Percentiles rank a stretch among this genome's conserved stretches.
phyloP scores from a whole-genome alignment of 2,329 filamentous ascomycete genomes.

The Taxawa tesnikishii region DNA sequence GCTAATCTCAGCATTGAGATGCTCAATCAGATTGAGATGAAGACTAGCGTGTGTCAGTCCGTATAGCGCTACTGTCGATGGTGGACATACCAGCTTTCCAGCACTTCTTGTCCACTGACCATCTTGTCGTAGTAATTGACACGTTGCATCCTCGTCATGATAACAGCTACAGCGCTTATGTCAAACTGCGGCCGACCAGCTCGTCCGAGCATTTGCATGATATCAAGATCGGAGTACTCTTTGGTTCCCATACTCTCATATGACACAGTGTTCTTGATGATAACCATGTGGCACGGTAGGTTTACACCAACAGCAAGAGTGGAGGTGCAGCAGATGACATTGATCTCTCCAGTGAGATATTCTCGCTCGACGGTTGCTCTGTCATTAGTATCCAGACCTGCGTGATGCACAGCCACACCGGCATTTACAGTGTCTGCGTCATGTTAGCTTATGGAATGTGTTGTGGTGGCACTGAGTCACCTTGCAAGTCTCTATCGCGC shows the following conservation, averaged over 20 bases:
- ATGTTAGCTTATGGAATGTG: conserved; percentile 2
- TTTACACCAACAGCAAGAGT: conserved; percentile 78
- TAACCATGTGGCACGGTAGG: conserved; percentile 68
- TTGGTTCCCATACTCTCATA: conserved; percentile 40
- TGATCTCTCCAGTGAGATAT: conserved; percentile 60
- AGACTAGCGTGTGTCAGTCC: conserved; percentile 32
- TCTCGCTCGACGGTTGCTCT: conserved; percentile 52
- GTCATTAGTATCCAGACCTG: conserved; percentile 55
- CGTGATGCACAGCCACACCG: conserved; percentile 75
- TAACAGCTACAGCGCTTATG: conserved; percentile 60
- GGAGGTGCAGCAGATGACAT: conserved; percentile 75
- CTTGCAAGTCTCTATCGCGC: conserved; percentile 47
- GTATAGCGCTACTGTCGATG: background rate
- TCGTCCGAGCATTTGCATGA: conserved; percentile 84
- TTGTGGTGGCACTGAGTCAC: conserved; percentile 20
- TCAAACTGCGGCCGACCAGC: conserved; percentile 79
- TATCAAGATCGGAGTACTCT: conserved; percentile 70
- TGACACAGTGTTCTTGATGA: conserved; percentile 66
- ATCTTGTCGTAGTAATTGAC: conserved; percentile 58
- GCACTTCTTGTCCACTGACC: conserved; percentile 56
- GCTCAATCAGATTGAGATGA: conserved; percentile 68
- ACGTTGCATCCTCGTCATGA: conserved; percentile 60
- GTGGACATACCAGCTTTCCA: conserved; percentile 53
- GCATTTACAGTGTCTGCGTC: conserved; percentile 30
- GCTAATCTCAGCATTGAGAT: conserved; percentile 73